A percentile compares a stretch with the other conserved stretches of the same genome.
Conservation (phyloP, 441 rosid genomes). For the Eugenia klotzschiana region DNA sequence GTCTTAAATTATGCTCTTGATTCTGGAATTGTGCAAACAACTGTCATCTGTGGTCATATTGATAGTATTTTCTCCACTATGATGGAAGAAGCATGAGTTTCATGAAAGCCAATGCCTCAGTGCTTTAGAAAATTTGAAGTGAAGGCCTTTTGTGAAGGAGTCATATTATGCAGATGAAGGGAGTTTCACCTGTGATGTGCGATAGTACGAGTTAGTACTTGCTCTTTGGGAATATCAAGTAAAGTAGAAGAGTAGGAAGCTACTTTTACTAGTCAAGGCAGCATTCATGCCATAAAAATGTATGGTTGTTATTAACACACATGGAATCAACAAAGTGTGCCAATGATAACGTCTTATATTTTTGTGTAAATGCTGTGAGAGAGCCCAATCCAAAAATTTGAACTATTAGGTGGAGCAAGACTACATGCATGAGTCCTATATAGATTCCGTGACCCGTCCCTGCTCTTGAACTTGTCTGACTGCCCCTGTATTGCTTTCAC, state of each 20-base stretch:
- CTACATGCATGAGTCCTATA: not conserved
- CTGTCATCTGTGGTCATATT: not conserved
- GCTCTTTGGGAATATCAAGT: not conserved
- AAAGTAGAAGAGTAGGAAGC: not conserved
- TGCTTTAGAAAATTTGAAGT: not conserved
- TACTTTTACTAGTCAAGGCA: not conserved
- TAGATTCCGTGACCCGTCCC: not conserved
- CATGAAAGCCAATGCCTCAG: not conserved
- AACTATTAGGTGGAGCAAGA: not conserved
- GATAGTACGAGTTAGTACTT: not conserved
- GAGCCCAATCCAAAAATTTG: not conserved
- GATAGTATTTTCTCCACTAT: not conserved
- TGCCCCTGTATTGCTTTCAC: not conserved
- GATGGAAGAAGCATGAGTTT: not conserved
- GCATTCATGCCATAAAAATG: not conserved
- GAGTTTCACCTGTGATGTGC: not conserved
- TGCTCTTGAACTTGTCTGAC: not conserved
- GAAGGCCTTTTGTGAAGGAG: not conserved
- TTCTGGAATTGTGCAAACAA: not conserved
- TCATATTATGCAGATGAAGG: not conserved
- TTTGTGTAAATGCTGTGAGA: not conserved
- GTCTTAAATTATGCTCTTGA: not conserved
- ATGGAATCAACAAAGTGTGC: not conserved
- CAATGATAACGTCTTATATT: not conserved
- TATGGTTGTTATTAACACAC: not conserved